Percentiles rank a stretch among this genome's conserved stretches.
phyloP scores from a whole-genome alignment of 345 rosid species.

The Dipteronia dyeriana region DNA sequence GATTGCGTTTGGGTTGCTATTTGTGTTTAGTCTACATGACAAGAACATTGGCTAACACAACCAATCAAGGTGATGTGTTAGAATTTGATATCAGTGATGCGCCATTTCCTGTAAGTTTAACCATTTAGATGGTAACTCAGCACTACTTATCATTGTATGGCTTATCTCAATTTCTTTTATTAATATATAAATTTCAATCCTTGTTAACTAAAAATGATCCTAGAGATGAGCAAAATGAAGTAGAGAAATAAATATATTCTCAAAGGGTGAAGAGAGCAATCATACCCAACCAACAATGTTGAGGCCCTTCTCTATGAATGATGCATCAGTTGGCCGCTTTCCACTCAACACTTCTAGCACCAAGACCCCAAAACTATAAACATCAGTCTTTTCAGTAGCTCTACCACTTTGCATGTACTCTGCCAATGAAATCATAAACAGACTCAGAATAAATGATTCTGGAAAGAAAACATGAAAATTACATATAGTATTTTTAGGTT shows the following conservation, averaged over 20 bases:
- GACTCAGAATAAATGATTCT: conserved; percentile 8
- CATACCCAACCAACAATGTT: conserved; percentile 99
- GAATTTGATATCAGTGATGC: background rate
- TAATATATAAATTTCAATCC: background rate
- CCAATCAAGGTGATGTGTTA: background rate
- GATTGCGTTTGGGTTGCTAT: background rate
- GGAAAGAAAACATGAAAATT: background rate
- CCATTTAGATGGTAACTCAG: background rate
- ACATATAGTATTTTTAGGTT: background rate
- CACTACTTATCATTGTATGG: background rate
- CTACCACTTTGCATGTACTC: conserved; percentile 99
- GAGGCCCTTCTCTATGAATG: conserved; percentile 95
- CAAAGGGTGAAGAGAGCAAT: conserved; percentile 4
- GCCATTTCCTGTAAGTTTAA: background rate
- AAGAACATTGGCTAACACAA: background rate
- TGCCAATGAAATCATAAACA: conserved; percentile 34
- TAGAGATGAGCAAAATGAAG: background rate
- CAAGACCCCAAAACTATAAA: conserved; percentile 91
- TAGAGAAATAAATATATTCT: conserved; percentile 2
- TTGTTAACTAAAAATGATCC: background rate
- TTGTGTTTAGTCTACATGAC: background rate
- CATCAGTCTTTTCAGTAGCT: conserved; percentile 98
- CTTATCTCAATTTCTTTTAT: background rate
- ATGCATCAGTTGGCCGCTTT: conserved; percentile 95
- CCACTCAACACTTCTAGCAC: conserved; percentile 95